phyloP scores from a whole-genome alignment of 441 rosid species.

The Bocquillonia castaneifolia region DNA sequence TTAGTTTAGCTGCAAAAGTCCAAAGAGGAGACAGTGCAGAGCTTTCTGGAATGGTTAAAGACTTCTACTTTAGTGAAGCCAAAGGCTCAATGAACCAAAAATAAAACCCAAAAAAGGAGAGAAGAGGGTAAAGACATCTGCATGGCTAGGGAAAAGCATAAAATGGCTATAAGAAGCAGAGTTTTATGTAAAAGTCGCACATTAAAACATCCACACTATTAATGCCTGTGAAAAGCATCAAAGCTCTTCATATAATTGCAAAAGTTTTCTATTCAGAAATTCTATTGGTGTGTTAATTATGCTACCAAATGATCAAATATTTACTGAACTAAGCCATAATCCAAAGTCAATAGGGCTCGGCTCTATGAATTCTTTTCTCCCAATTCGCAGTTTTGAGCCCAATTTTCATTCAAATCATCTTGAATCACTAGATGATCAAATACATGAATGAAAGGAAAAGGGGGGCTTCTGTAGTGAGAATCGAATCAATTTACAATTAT shows the following conservation, averaged over 20 bases:
- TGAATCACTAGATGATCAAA: neutral
- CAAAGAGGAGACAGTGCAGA: neutral
- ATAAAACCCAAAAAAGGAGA: neutral
- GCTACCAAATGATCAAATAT: no score
- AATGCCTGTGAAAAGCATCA: neutral
- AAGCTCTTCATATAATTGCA: neutral
- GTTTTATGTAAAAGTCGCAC: neutral
- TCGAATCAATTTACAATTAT: neutral
- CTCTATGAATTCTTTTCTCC: no score
- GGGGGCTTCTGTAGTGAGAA: neutral
- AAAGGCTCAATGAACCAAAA: neutral
- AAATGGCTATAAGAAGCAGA: conserved; percentile 3
- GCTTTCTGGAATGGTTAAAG: neutral
- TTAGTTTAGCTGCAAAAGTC: neutral
- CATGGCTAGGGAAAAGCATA: no score
- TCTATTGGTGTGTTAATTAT: neutral
- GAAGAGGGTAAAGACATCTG: neutral
- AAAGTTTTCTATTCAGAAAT: neutral
- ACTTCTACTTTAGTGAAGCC: neutral
- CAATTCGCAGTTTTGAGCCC: no score
- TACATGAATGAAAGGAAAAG: neutral
- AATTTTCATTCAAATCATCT: no score
- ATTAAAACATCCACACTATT: neutral
- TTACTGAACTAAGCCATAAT: no score
- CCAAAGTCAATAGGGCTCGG: no score